Conservation (phyloP, 257 asterid genomes). For the Cinchona pubescens region DNA sequence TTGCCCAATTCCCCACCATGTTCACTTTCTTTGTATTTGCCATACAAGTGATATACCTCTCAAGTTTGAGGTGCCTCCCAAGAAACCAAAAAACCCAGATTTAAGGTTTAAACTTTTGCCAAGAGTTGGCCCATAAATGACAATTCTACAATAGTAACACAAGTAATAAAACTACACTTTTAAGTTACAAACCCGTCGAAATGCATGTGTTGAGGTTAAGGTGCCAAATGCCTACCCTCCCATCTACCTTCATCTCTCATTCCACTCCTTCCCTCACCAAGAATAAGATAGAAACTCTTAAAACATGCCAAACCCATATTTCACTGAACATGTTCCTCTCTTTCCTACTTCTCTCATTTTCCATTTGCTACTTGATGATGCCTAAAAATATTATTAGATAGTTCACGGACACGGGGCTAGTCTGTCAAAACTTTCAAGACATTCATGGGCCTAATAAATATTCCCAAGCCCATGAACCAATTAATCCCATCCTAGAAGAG, state of each 20-base stretch:
- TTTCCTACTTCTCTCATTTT: conserved; percentile 18
- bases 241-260: conserved; percentile 70
- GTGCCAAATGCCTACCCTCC: conserved; percentile 13
- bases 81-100: background rate
- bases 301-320: conserved; percentile 19
- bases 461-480: too few relatives aligned
- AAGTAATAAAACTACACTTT: too few relatives aligned
- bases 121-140: too few relatives aligned
- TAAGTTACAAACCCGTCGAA: too few relatives aligned
- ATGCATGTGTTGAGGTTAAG: background rate
- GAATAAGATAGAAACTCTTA: conserved; percentile 25
- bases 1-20: background rate
- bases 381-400: too few relatives aligned
- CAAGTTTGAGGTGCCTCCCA: background rate
- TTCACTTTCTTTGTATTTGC: background rate
- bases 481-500: too few relatives aligned
- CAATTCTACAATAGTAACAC: background rate
- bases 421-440: too few relatives aligned
- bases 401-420: too few relatives aligned
- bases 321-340: conserved; percentile 26
- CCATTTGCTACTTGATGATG: too few relatives aligned
- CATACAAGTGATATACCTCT: background rate
- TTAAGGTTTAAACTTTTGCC: background rate
- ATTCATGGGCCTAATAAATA: too few relatives aligned
- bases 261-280: conserved; percentile 28